Conservation (phyloP, 805 yeast species). For the Candida berthetii region DNA sequence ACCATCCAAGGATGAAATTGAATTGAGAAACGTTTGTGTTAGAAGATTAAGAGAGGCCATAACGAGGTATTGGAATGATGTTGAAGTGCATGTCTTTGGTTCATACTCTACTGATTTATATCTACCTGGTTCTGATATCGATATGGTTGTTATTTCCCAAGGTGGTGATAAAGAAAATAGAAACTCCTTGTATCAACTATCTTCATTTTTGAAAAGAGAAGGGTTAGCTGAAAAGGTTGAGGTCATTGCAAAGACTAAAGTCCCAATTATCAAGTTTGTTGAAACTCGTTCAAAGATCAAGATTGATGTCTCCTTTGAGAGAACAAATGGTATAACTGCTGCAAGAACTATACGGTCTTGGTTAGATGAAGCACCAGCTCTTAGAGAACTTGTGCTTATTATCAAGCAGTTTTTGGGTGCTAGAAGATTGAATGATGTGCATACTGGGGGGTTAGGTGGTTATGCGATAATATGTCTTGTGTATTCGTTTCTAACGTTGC, state of each 20-base stretch:
- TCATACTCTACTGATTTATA: slow-evolving; percentile 91
- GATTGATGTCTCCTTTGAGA: slow-evolving; percentile 87
- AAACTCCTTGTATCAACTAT: slow-evolving; percentile 62
- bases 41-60: slow-evolving; percentile 47
- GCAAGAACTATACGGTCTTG: slow-evolving; percentile 74
- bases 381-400: slow-evolving; percentile 75
- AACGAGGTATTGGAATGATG: slow-evolving; percentile 63
- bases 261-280: slow-evolving; percentile 88
- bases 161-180: slow-evolving; percentile 54
- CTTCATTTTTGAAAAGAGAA: slow-evolving; percentile 57
- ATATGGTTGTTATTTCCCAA: slow-evolving; percentile 75
- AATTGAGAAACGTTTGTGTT: slow-evolving; percentile 60
- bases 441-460: slow-evolving; percentile 93
- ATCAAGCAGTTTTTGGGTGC: slow-evolving; percentile 81
- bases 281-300: slow-evolving; percentile 68
- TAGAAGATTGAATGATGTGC: slow-evolving; percentile 77
- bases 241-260: slow-evolving; percentile 85
- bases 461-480: slow-evolving; percentile 87
- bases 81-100: slow-evolving; percentile 84
- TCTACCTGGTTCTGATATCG: slow-evolving; percentile 93
- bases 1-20: slow-evolving; percentile 72
- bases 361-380: slow-evolving; percentile 68
- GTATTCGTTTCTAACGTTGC: slow-evolving; percentile 69
- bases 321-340: slow-evolving; percentile 75
- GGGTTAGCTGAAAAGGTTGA: slow-evolving; percentile 68